Conservation (phyloP, 371 early-diverging fungal species). For the Coemansia sp. region DNA sequence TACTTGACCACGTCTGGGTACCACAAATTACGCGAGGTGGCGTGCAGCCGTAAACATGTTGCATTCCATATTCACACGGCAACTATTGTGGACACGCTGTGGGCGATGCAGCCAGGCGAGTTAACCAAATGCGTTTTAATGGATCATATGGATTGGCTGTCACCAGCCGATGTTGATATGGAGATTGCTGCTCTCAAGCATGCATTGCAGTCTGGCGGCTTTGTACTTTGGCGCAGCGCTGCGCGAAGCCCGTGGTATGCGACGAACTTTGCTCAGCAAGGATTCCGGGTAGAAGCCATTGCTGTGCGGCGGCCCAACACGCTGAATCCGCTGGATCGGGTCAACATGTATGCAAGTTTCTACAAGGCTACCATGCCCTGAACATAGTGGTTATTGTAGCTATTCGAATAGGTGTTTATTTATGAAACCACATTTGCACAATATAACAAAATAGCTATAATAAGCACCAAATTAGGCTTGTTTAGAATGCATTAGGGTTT, state of each 20-base stretch:
- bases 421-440: too few species aligned
- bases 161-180: slow-evolving; percentile 59
- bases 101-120: slow-evolving; percentile 59
- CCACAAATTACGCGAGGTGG: slow-evolving; percentile 54
- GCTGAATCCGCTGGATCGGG: slow-evolving; percentile 68
- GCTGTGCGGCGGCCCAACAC: slow-evolving; percentile 66
- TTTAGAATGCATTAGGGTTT: too few species aligned
- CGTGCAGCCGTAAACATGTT: not conserved
- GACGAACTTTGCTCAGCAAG: slow-evolving; percentile 64
- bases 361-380: slow-evolving; percentile 54
- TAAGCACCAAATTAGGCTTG: too few species aligned
- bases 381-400: not conserved
- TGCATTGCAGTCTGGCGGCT: slow-evolving; percentile 64
- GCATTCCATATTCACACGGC: slow-evolving; percentile 78
- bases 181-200: slow-evolving; percentile 70
- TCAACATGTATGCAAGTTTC: slow-evolving; percentile 84
- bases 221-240: slow-evolving; percentile 79
- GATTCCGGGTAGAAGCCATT: slow-evolving; percentile 66
- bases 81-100: slow-evolving; percentile 68
- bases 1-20: slow-evolving; percentile 75
- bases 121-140: slow-evolving; percentile 77
- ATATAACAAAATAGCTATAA: too few species aligned
- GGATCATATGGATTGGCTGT: slow-evolving; percentile 92
- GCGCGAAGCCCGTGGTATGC: slow-evolving; percentile 84
- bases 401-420: too few species aligned